These are phyloP conservation scores for Yamadazyma mexicana DNA, from an alignment of 1,139 yeast genomes.

Conservation along the genomic window DNA sequence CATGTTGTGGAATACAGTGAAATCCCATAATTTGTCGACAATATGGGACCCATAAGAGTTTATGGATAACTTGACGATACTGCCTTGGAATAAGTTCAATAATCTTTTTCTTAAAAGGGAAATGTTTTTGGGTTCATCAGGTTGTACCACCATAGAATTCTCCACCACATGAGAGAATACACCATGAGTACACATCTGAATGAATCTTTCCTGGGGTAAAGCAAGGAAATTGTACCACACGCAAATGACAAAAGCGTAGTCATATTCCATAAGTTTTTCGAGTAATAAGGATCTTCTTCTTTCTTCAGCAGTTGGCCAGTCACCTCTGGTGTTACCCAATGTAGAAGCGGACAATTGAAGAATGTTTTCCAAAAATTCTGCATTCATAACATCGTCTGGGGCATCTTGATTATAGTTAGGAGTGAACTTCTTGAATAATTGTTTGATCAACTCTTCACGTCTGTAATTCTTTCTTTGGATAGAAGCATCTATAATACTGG, in stretches of 20 bases:
- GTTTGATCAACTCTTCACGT: constrained; percentile 63
- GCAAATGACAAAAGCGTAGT: constrained; percentile 55
- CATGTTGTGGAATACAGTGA: constrained; percentile 73
- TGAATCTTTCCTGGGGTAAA: constrained; percentile 56
- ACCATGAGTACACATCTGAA: constrained; percentile 81
- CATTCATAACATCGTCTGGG: constrained; percentile 26
- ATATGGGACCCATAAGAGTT: constrained; percentile 92
- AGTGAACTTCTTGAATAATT: constrained; percentile 59
- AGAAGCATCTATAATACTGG: constrained; percentile 69
- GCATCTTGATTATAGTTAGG: constrained; percentile 42
- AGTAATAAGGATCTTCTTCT: constrained; percentile 76
- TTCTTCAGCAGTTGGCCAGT: constrained; percentile 91
- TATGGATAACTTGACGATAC: constrained; percentile 63
- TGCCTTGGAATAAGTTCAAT: constrained; percentile 59
- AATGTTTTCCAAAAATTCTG: constrained; percentile 61
- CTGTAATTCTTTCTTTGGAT: constrained; percentile 57
- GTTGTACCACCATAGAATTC: constrained; percentile 45
- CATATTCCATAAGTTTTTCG: constrained; percentile 70
- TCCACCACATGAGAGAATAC: constrained; percentile 87
- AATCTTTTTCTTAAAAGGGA: constrained; percentile 65
- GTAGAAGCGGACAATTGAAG: constrained; percentile 68
- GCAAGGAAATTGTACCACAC: constrained; percentile 62
- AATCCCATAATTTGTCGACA: constrained; percentile 80
- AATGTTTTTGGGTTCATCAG: constrained; percentile 44
- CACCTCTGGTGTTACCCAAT: constrained; percentile 76